Conservation (phyloP, 208 protist species). For the Jaenimonas drosophilae region DNA sequence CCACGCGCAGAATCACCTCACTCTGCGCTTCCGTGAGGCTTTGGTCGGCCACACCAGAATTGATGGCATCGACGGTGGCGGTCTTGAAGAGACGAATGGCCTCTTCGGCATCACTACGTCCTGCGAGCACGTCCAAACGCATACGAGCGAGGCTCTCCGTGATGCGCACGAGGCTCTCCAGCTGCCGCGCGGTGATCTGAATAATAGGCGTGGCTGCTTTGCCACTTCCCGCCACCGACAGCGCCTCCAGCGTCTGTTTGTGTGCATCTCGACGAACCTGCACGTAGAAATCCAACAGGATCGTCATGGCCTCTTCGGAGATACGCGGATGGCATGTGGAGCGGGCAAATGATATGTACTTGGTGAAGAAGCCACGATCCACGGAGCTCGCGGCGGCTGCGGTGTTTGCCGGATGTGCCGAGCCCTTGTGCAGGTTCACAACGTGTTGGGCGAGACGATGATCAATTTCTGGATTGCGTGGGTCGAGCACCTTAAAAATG, state of each 20-base stretch:
- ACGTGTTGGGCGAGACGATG: slow-evolving; percentile 94
- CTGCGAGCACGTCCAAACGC: slow-evolving; percentile 84
- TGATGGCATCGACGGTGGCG: slow-evolving; percentile 92
- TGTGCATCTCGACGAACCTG: slow-evolving; percentile 81
- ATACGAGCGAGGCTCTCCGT: slow-evolving; percentile 97
- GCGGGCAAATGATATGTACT: slow-evolving; percentile 92
- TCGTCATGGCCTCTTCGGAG: slow-evolving; percentile 84
- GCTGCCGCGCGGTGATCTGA: slow-evolving; percentile 95
- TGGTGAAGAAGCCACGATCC: slow-evolving; percentile 87
- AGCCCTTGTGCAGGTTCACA: slow-evolving; percentile 92
- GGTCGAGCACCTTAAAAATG: slow-evolving; percentile 99
- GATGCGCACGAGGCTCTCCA: slow-evolving; percentile 95
- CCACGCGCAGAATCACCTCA: slow-evolving; percentile 71
- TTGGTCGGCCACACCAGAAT: slow-evolving; percentile 65
- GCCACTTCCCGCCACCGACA: slow-evolving; percentile 16
- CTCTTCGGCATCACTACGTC: slow-evolving; percentile 88
- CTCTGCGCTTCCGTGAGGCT: slow-evolving; percentile 77
- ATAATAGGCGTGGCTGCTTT: slow-evolving; percentile 52
- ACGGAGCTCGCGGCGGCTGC: slow-evolving; percentile 38
- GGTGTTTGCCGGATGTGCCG: too few relatives aligned
- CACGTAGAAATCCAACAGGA: slow-evolving; percentile 95
- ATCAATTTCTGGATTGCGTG: slow-evolving; percentile 89
- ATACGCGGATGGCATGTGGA: slow-evolving; percentile 87
- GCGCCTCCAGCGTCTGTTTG: slow-evolving; percentile 56
- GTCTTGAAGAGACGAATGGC: slow-evolving; percentile 94